phyloP scores from a whole-genome alignment of 2,329 filamentous ascomycete genomes.

The Colletotrichum lupini region DNA sequence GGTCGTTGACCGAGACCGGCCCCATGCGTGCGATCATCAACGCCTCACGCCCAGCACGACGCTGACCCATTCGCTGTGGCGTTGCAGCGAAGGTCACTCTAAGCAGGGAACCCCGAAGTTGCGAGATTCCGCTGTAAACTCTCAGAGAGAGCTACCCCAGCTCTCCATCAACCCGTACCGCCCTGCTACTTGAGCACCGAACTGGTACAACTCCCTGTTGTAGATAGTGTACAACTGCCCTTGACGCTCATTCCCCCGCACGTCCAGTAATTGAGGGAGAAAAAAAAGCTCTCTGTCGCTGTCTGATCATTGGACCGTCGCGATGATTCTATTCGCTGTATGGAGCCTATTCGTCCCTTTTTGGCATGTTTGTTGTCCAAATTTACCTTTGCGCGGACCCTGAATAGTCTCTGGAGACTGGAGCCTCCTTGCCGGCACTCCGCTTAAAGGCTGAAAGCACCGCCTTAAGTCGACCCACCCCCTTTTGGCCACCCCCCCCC shows the following conservation, averaged over 20 bases:
- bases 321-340: slow-evolving; percentile 15
- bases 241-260: slow-evolving; percentile 6
- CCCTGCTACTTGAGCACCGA: not conserved
- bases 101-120: slow-evolving; percentile 24
- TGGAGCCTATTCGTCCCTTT: not conserved
- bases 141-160: not conserved
- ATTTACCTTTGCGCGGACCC: slow-evolving; percentile 16
- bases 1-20: slow-evolving; percentile 27
- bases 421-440: not conserved
- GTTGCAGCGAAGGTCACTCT: slow-evolving; percentile 9
- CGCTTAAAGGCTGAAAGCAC: not conserved
- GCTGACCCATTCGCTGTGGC: slow-evolving; percentile 27
- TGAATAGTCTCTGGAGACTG: not conserved
- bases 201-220: not conserved
- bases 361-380: slow-evolving; percentile 15
- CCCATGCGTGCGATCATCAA: slow-evolving; percentile 14
- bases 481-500: no score
- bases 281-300: not conserved
- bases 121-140: slow-evolving; percentile 5
- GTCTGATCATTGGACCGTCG: slow-evolving; percentile 2
- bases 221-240: not conserved
- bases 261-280: not conserved
- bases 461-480: no score
- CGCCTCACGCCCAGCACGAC: slow-evolving; percentile 21
- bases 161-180: not conserved